These are phyloP conservation scores for Aleurites moluccanus DNA, from an alignment of 441 rosid species.

Conservation along the genomic window DNA sequence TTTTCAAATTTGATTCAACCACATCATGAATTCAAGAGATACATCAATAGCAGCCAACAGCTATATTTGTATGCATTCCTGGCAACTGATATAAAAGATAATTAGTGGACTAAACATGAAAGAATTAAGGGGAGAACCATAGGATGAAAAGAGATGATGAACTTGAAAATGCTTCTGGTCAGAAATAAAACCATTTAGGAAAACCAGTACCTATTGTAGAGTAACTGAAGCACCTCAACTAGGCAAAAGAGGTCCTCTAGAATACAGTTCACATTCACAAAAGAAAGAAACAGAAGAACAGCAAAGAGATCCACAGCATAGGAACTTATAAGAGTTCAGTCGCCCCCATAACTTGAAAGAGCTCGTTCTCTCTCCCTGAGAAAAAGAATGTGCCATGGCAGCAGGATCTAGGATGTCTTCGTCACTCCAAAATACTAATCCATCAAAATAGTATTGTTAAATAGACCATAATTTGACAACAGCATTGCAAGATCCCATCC, in stretches of 20 bases:
- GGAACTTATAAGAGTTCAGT: not conserved
- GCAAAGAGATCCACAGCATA: not conserved
- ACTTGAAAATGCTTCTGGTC: not conserved
- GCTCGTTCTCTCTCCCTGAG: not conserved
- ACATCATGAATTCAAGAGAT: not conserved
- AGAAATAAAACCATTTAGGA: not conserved
- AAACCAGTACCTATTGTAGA: not conserved
- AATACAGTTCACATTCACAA: not conserved
- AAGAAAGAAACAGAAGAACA: not conserved
- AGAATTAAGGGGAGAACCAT: not conserved
- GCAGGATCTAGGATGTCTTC: not conserved
- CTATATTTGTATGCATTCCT: not conserved
- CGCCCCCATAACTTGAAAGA: not conserved
- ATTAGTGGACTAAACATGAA: not conserved
- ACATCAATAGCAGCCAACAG: not conserved
- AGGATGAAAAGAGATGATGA: not conserved
- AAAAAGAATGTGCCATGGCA: not conserved
- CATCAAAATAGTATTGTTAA: not conserved
- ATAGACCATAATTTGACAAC: conserved; percentile 3
- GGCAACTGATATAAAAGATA: not conserved
- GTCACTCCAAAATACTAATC: not conserved
- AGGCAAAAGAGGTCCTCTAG: not conserved
- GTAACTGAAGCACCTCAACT: not conserved
- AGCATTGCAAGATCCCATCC: not conserved
- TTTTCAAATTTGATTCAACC: not conserved